A percentile compares a stretch with the other conserved stretches of the same genome.
Conservation (phyloP, 441 rosid species). For the Mallotus repandus region DNA sequence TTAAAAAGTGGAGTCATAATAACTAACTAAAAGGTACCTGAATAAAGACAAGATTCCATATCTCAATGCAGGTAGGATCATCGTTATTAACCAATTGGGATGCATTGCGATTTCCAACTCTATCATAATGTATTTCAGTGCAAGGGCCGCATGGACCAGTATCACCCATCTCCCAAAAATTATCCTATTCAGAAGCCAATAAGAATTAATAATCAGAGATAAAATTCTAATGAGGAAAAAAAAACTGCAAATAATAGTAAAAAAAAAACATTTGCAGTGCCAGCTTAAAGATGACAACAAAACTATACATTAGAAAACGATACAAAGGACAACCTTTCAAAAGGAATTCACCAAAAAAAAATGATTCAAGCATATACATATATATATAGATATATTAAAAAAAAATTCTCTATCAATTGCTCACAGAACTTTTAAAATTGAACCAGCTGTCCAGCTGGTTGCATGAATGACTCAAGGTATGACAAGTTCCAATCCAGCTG, state of each 20-base stretch:
- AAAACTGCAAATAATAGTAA: background rate
- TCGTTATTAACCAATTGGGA: constrained; percentile 81
- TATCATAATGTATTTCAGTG: constrained; percentile 93
- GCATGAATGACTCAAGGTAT: too few relatives aligned
- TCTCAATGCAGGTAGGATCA: constrained; percentile 98
- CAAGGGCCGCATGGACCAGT: constrained; percentile 99
- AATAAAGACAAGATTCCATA: constrained; percentile 98
- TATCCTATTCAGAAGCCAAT: constrained; percentile 53
- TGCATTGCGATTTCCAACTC: constrained; percentile 87
- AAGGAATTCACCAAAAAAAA: background rate
- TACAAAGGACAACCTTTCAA: background rate
- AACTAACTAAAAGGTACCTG: constrained; percentile 52
- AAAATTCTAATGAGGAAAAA: background rate
- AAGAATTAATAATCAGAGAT: constrained; percentile 19
- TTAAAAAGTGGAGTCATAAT: background rate
- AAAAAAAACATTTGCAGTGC: background rate
- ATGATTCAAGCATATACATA: background rate
- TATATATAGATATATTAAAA: too few relatives aligned
- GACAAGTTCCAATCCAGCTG: too few relatives aligned
- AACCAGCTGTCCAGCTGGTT: too few relatives aligned
- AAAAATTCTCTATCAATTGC: too few relatives aligned
- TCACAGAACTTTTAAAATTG: too few relatives aligned
- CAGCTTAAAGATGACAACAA: background rate
- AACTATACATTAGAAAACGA: background rate
- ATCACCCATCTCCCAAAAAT: constrained; percentile 99